phyloP scores from a whole-genome alignment of 1,284 basidiomycete genomes.

The Lentinus polychrous region DNA sequence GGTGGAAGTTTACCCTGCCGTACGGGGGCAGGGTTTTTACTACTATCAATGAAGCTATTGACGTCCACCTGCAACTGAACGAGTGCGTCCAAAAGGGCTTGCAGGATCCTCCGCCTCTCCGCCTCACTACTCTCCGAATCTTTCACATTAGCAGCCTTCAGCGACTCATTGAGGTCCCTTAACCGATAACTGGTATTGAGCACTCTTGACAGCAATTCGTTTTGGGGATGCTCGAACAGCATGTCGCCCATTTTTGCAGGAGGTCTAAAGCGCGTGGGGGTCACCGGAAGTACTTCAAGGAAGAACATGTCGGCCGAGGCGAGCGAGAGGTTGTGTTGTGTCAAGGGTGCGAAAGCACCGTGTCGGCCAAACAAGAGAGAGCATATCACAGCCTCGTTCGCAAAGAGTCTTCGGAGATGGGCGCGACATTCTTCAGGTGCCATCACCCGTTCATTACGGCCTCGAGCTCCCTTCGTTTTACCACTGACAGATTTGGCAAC shows the following conservation, averaged over 20 bases:
- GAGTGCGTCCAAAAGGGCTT: slow-evolving; percentile 72
- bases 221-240: slow-evolving; percentile 95
- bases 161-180: slow-evolving; percentile 68
- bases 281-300: slow-evolving; percentile 86
- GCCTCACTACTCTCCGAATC: slow-evolving; percentile 47
- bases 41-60: slow-evolving; percentile 96
- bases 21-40: slow-evolving; percentile 85
- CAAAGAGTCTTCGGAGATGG: slow-evolving; percentile 86
- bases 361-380: slow-evolving; percentile 90
- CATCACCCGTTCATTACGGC: slow-evolving; percentile 85
- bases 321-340: slow-evolving; percentile 45
- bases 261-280: slow-evolving; percentile 95
- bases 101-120: slow-evolving; percentile 56
- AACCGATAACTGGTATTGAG: slow-evolving; percentile 79
- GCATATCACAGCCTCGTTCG: slow-evolving; percentile 78
- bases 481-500: slow-evolving; percentile 72
- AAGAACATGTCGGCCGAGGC: slow-evolving; percentile 97
- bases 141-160: slow-evolving; percentile 61
- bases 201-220: slow-evolving; percentile 85
- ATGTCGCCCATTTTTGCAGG: slow-evolving; percentile 90
- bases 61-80: slow-evolving; percentile 93
- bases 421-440: slow-evolving; percentile 89
- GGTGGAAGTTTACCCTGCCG: slow-evolving; percentile 91
- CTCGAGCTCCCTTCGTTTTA: slow-evolving; percentile 67
- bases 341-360: slow-evolving; percentile 70